phyloP scores from a whole-genome alignment of 2,329 filamentous ascomycete genomes.

The Lecanicillium sp. region DNA sequence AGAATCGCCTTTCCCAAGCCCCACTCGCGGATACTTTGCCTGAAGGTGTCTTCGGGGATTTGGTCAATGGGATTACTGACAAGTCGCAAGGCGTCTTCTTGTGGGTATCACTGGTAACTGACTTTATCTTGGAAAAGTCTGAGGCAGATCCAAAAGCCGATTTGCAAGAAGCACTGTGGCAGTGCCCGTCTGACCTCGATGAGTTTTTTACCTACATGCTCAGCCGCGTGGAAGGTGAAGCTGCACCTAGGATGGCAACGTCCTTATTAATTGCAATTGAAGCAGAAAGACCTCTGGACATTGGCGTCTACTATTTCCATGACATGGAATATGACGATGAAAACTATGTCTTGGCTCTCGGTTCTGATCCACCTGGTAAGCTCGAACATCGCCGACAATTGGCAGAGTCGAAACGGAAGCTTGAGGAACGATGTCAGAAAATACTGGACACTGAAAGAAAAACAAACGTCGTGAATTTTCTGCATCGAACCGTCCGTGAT shows the following conservation, averaged over 20 bases:
- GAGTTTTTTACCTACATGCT: slow-evolving; percentile 6
- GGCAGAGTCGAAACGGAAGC: not conserved
- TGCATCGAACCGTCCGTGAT: slow-evolving; percentile 5
- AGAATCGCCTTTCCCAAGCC: slow-evolving; percentile 3
- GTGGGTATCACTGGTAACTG: slow-evolving; percentile 3
- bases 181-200: slow-evolving; percentile 4
- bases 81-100: slow-evolving; percentile 5
- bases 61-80: not conserved
- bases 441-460: not conserved
- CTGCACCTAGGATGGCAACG: slow-evolving; percentile 1
- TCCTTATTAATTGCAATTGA: slow-evolving; percentile 2
- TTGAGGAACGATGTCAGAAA: not conserved
- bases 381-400: slow-evolving; percentile 3
- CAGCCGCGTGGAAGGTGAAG: not conserved
- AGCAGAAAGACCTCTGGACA: slow-evolving; percentile 1
- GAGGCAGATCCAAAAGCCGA: not conserved
- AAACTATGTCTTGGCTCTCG: slow-evolving; percentile 1
- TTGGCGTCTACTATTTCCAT: slow-evolving; percentile 6
- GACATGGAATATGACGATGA: slow-evolving; percentile 2
- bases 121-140: not conserved
- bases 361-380: not conserved
- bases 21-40: not conserved
- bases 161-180: not conserved
- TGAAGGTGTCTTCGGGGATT: not conserved
- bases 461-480: slow-evolving; percentile 1